A percentile compares a stretch with the other conserved stretches of the same genome.
These are phyloP conservation scores for Saccharomycopsis phalli DNA, from an alignment of 1,139 yeast genomes.

Conservation along the genomic window DNA sequence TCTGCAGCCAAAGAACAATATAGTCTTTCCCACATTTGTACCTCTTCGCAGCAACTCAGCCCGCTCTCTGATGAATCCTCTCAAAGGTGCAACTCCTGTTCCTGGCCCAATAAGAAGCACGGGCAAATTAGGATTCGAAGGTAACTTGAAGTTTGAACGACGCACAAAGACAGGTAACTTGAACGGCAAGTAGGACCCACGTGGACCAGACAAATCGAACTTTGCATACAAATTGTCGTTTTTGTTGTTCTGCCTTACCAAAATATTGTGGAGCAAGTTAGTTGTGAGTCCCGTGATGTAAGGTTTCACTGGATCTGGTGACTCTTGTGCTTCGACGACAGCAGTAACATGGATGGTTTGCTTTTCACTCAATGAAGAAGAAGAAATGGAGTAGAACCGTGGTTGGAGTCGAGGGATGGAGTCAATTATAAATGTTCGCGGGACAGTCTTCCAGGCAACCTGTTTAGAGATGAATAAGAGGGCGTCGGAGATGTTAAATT, in stretches of 20 bases:
- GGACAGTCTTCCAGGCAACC: conserved; percentile 61
- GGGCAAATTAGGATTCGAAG: conserved; percentile 78
- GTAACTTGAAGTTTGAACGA: conserved; percentile 89
- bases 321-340: conserved; percentile 66
- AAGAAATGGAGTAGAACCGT: conserved; percentile 93
- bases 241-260: conserved; percentile 34
- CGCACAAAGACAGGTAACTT: conserved; percentile 88
- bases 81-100: conserved; percentile 96
- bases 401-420: conserved; percentile 77
- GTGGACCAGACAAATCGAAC: conserved; percentile 78
- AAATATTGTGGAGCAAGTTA: conserved; percentile 59
- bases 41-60: conserved; percentile 44
- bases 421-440: conserved; percentile 80
- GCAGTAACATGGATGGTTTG: conserved; percentile 76
- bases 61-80: conserved; percentile 87
- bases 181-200: conserved; percentile 43
- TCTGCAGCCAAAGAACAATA: conserved; percentile 86
- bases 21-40: conserved; percentile 57
- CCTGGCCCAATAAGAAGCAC: conserved; percentile 95
- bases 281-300: conserved; percentile 83
- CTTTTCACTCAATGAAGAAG: conserved; percentile 76
- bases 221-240: conserved; percentile 7
- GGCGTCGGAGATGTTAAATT: conserved; percentile 71
- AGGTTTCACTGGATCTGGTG: conserved; percentile 28
- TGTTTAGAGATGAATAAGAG: conserved; percentile 55